Evolutionary conservation across 768 basidiomycete genomes (phyloP), one percentile per base, ranked within the genome.

Genomic region (Russula earlei): DNA sequence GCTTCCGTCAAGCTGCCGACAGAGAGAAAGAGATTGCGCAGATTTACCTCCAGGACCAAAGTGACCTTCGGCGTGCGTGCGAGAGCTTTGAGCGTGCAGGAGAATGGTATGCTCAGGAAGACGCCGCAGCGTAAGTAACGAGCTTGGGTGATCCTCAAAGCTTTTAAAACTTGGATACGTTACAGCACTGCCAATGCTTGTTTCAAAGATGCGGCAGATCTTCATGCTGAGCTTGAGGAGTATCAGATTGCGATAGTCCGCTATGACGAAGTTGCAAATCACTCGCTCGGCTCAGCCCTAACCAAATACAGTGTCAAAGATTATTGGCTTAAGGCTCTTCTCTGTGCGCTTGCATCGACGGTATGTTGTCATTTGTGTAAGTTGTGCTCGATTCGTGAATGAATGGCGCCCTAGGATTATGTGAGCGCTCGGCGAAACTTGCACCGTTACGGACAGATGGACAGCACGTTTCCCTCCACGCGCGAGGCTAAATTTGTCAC

Each of bases 221-320:
- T 97, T 11, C 87, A 90, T 63, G 96, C 89, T 12, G 87, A 93
- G 53, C 70, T 98, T 20, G 89, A 87, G 58, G 81, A 97, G 63
- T 98, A 84, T 68, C 74, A 81, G 14, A 77, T 81, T 60, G 94
- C 96, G 12, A 91, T 97, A 64, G 76, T 82, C 58, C 84, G 84
- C 57, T 99, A 95, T 64, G 89, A 93, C 65, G 82, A 85, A 66
- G 94, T 98, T 43, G 95, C 92, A 5, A 77, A 85, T 60, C 84
- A 87, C 66, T 89, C 87, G 9, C 76, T 97, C 41, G 72, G 71
- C 0, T 91, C 88, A 19, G 75, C 85, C 9, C 72, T 98, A 63
- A 98, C 96, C n/a, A 93, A 92, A 70, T 99, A 97, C 73, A 92
- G 88, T 59, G 96, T 97, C 63, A 97, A 98, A 73, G 96, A 98